Percentiles rank a stretch among this genome's conserved stretches.
Conservation (phyloP, 352 stramenopile genomes). For the Poterioochromonas sp. region DNA sequence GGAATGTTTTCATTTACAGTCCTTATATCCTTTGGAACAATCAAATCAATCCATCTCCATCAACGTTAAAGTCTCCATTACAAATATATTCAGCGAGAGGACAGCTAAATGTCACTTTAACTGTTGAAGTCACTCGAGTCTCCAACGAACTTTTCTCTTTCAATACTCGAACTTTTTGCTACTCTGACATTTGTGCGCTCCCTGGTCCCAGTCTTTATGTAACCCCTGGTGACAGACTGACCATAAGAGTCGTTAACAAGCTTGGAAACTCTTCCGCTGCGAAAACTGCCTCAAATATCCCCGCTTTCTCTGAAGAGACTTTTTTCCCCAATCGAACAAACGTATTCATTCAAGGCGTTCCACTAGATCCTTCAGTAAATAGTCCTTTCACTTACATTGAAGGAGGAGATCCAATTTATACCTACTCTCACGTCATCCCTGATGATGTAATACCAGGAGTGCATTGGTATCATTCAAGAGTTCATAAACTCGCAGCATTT, state of each 20-base stretch:
- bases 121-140: background rate
- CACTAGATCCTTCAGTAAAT: background rate
- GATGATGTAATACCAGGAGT: background rate
- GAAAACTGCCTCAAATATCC: background rate
- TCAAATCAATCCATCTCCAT: background rate
- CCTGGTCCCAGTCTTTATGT: background rate
- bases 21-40: constrained; percentile 1
- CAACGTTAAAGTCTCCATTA: background rate
- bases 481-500: background rate
- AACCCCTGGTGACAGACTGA: background rate
- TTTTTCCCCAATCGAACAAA: constrained; percentile 21
- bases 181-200: background rate
- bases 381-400: background rate
- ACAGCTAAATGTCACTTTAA: background rate
- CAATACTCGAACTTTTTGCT: background rate
- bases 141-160: background rate
- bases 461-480: constrained; percentile 8
- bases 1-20: background rate
- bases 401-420: background rate
- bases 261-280: background rate
- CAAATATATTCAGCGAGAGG: background rate
- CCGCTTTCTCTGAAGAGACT: no score
- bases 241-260: background rate
- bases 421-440: background rate
- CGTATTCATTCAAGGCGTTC: background rate